Conservation (phyloP, 768 basidiomycete genomes). For the Agaricus sinodeliciosus region DNA sequence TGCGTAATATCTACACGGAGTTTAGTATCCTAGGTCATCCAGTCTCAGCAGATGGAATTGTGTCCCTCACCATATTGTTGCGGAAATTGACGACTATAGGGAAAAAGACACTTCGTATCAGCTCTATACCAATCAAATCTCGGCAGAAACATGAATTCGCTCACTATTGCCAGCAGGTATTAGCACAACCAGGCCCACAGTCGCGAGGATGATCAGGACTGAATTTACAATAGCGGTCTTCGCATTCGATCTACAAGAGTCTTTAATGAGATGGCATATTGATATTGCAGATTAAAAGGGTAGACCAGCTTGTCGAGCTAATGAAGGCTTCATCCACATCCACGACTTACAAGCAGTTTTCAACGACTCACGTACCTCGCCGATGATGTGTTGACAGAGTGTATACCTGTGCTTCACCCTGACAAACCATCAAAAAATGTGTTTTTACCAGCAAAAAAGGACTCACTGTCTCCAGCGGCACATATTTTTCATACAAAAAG, state of each 20-base stretch:
- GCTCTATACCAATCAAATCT: conserved; percentile 7
- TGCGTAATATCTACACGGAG: conserved; percentile 6
- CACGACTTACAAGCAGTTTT: neutral
- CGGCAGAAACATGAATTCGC: conserved; percentile 17
- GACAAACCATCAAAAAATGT: neutral
- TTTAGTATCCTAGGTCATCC: neutral
- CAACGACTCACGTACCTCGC: conserved; percentile 1
- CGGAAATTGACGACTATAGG: conserved; percentile 42
- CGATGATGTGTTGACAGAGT: conserved; percentile 47
- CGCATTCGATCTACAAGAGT: conserved; percentile 52
- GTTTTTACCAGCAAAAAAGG: neutral
- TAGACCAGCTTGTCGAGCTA: conserved; percentile 60
- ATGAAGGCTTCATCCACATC: neutral
- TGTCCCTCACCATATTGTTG: conserved; percentile 52
- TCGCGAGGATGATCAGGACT: conserved; percentile 54
- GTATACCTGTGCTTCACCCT: conserved; percentile 64
- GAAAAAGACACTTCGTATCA: conserved; percentile 13
- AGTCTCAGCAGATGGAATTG: neutral
- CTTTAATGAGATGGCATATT: neutral
- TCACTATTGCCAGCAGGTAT: conserved; percentile 76
- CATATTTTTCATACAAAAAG: conserved; percentile 33
- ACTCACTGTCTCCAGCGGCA: conserved; percentile 69
- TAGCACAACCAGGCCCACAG: conserved; percentile 53
- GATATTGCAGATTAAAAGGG: conserved; percentile 13
- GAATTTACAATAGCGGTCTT: conserved; percentile 62